Evolutionary conservation across 169 alveolate species (phyloP), one percentile per base, ranked within the genome.

Genomic region (Eimeria acervulina): DNA sequence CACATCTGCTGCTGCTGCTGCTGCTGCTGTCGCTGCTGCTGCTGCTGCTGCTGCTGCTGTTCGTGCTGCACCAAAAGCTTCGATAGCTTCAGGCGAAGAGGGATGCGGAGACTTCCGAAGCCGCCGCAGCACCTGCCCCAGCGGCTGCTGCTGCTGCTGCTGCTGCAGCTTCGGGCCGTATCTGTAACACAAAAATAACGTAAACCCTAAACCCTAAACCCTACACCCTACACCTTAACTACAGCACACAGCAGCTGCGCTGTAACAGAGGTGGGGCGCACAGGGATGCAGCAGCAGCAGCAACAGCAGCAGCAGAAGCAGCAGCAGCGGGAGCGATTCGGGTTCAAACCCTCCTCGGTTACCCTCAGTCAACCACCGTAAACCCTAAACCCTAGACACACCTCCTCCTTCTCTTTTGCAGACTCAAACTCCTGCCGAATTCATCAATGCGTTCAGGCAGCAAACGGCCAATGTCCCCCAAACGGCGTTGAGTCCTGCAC

Each of bases 91-190:
- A 31, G 83, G 83, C 10, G 83, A 72, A 2, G 83, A 36, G 4
- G 83, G 83, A 38, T 72, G 83, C 2, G 83, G 83, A 28, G 83
- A n/a, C 47, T 36, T 36, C 83, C 83, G 40, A 8, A 72, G 44
- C 83, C n/a, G 83, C 5, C 55, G 55, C 55, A 47, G 12, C 19
- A 47, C 55, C 5, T 12, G 55, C 5, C 55, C 55, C 12, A 36
- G 44, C 44, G 40, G 83, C 83, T 72, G 83, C 83, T 72, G 83
- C 83, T 72, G 83, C 47, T 72, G 83, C 83, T 72, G 83, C 83
- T 72, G 83, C 83, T 28, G 40, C 83, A 72, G 83, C 83, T 36
- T 72, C 40, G 83, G 52, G 21, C 83, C 83, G 21, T 72, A 72
- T 38, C 83, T 72, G 83, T 17, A 17, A 47, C 55, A 5, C 55